Evolutionary conservation across 208 protist species (phyloP), one percentile per base, ranked within the genome.

Genomic region (Leishmania braziliensis): DNA sequence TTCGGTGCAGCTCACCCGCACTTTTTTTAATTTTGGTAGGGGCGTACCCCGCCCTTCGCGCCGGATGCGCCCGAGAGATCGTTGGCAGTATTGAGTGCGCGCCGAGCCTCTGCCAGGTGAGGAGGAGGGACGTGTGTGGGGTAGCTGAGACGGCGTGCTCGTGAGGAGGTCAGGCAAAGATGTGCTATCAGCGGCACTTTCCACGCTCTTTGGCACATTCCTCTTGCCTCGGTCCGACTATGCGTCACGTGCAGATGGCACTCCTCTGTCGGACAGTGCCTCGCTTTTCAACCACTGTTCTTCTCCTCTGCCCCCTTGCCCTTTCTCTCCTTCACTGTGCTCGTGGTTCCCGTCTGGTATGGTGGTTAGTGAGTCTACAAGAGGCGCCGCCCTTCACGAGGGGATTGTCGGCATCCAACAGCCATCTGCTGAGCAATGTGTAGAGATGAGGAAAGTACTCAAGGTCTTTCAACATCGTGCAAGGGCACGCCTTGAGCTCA

Each of bases 401-500:
- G 63, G 33, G 23, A 70, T 79, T 8, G 29, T 8, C 33, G 53
- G 39, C n/a, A 36, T 69, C 39, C 46, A n/a, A n/a, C 18, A 16
- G 48, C 26, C 36, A 60, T 53, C 36, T 71, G 29, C 26, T 18
- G 48, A 56, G 68, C 46, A 90, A 94, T 63, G 51, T 78, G 20
- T 84, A 90, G 36, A 91, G 66, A 54, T 66, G 3, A 91, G 90
- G 88, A 69, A 75, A n/a, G 29, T 93, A 26, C 77, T 92, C 50
- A 71, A 50, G 0, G 65, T 29, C 14, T n/a, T 94, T 36, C 56
- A 78, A 43, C 66, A 83, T 20, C 88, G 90, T 26, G 29, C 88
- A 2, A 39, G 65, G 43, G 84, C 88, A 8, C 85, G 91, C 26
- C 78, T 88, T 46, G 90, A 95, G 83, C 81, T 96, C 4, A 81